These are phyloP conservation scores for Chloris gayana DNA, from an alignment of 176 grass and related monocot species.

Conservation along the genomic window DNA sequence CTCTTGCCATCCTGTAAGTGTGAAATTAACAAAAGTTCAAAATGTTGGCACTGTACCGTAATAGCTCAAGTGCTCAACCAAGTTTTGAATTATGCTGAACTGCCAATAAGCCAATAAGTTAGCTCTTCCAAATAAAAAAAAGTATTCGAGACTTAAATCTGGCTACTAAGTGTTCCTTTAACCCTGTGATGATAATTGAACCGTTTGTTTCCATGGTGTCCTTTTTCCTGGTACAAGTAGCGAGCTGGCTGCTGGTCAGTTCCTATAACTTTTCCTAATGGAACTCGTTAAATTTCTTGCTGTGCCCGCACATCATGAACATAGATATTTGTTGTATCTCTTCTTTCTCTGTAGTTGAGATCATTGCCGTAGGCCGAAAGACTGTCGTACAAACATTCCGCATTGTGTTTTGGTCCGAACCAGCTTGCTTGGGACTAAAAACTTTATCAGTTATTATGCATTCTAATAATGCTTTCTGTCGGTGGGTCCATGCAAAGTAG, in stretches of 20 bases:
- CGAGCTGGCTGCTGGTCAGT: not conserved
- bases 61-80: not conserved
- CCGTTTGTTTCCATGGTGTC: conserved; percentile 1
- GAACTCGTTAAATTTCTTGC: conserved; percentile 23
- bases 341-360: conserved; percentile 11
- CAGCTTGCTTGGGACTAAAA: not conserved
- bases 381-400: conserved; percentile 4
- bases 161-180: not conserved
- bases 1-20: not conserved
- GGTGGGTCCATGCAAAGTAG: not conserved
- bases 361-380: conserved; percentile 4
- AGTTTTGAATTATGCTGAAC: not conserved
- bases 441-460: not conserved
- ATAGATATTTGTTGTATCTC: conserved; percentile 12
- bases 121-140: not conserved
- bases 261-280: conserved; percentile 10
- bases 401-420: not conserved
- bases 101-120: not conserved
- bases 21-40: conserved; percentile 3
- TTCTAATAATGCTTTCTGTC: conserved; percentile 19
- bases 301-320: conserved; percentile 3
- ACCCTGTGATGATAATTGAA: conserved; percentile 2
- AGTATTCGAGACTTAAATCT: not conserved
- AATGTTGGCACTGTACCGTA: not conserved
- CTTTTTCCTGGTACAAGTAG: not conserved